Evolutionary conservation across 257 asterid genomes (phyloP).

Genomic region (Solanum chiquidenum): DNA sequence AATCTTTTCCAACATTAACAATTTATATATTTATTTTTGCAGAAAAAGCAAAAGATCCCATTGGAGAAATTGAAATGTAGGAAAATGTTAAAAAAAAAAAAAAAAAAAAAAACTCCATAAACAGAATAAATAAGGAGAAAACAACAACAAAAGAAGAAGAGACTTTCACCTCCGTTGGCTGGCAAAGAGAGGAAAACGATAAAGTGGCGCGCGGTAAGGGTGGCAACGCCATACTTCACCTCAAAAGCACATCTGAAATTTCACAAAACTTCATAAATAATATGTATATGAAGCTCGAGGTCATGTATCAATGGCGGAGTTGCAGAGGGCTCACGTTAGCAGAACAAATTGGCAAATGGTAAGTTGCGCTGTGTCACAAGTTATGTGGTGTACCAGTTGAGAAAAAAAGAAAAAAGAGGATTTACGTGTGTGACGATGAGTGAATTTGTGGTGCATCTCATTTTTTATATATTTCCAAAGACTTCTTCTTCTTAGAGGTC

Average conservation of each 20-base stretch:
- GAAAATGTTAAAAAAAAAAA: background rate
- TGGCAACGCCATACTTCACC: conserved; percentile 37
- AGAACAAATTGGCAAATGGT: background rate
- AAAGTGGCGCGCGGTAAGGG: conserved; percentile 10
- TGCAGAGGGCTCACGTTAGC: background rate
- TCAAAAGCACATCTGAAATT: conserved; percentile 10
- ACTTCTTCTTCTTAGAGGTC: background rate
- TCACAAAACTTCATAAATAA: background rate
- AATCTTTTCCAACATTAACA: background rate
- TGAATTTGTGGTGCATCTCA: background rate
- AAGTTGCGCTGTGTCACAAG: background rate
- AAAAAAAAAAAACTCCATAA: background rate
- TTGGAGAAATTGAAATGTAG: background rate
- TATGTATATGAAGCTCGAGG: background rate
- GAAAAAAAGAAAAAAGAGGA: background rate
- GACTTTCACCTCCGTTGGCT: conserved; percentile 28
- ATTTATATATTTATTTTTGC: background rate
- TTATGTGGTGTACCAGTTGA: background rate
- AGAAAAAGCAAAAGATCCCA: background rate
- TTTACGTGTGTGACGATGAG: background rate
- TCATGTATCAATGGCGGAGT: background rate
- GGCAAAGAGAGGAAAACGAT: conserved; percentile 7
- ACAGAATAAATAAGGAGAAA: background rate
- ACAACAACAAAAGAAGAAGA: background rate
- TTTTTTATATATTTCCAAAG: background rate